Base-by-base conservation (phyloP, 2,329 filamentous ascomycete genomes). In the Diaporthe aspalathi region DNA sequence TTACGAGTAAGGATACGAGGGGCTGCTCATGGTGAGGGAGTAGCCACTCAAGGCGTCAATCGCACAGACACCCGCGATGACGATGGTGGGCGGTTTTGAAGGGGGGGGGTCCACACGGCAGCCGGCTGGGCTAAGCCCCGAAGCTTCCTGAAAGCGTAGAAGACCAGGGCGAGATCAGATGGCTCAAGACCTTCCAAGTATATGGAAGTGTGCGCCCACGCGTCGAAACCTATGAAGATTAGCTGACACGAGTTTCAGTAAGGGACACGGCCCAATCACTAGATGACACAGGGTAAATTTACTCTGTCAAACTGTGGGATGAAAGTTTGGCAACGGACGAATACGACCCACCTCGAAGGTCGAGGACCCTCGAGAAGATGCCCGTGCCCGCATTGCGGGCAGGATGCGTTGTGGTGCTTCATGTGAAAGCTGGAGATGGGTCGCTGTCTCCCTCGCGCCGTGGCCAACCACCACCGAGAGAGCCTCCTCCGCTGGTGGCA, bases 1-100 rank as follows among this genome's bases (percentile, higher is more conserved):
- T 49, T 49, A 63, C 60, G 56, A 69, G 29, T 56, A 45, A 49
- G 49, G 56, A 70, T 70, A 72, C 70, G 70, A 70, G 57, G 16
- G 43, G 38, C 40, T 47, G 22, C 32, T 35, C 40, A 56, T 65
- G 49, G 49, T 69, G 56, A 69, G 62, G 27, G 22, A 45, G 50
- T 66, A 72, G 50, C 22, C n/a, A 57, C 43, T 57, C 43, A 29
- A 29, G 60, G 32, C n/a, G 53, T 60, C 60, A 22, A 49, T 60
- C 43, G 66, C 52, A 68, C 66, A 60, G 66, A 68, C 43, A 68
- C 40, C 43, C 40, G 27, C 66, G 52, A 57, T 68, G 66, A 68
- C 66, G 66, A 56, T 57, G 16, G 60, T 32, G 27, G 43, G 43
- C 29, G 66, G 54, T 49, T n/a, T n/a, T n/a, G 49, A 27, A 27